Evolutionary conservation across 129 eudicot species (phyloP), one percentile per base, ranked within the genome.

Genomic region (Silybum marianum): DNA sequence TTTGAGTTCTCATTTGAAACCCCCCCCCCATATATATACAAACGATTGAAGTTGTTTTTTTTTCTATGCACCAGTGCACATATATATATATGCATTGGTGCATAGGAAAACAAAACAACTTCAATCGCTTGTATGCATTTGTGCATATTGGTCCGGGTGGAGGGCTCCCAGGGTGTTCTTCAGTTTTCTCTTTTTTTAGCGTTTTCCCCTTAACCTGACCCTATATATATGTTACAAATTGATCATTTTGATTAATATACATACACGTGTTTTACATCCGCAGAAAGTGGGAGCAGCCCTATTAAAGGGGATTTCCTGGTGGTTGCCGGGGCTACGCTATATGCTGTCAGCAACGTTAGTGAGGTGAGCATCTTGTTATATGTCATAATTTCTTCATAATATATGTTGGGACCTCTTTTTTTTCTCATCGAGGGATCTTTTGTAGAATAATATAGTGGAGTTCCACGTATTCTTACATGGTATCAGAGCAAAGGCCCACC

Each of bases 311-410:
- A 95, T 85, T 34, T 92, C n/a, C 75, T 92, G 84, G 94, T 92
- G 16, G 79, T 94, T 86, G 96, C 91, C 1, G 98, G 98, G 39
- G 93, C 98, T 34, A 94, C 97, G 25, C 94, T 92, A 51, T 94
- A 94, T 76, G 98, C 90, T 75, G 89, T 92, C 85, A 89, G 90
- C 82, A 95, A 95, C 21, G 98, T 95, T 78, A 86, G 93, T 71
- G 97, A 95, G 96, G 98, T 95, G 23, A 62, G 90, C 48, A 10
- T 58, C 16, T 19, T 58, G 66, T 58, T 48, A 48, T 48, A 14
- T 46, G 58, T 46, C 16, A 51, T 16, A 6, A 16, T 51, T 51
- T 51, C 62, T 51, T 21, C 18, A 13, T 3, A 13, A 46, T 46
- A 46, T 14, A 14, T 51, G 22, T 6, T 51, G 48, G 48, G 9